phyloP scores from a whole-genome alignment of 768 basidiomycete genomes.

The Inosperma sp. region DNA sequence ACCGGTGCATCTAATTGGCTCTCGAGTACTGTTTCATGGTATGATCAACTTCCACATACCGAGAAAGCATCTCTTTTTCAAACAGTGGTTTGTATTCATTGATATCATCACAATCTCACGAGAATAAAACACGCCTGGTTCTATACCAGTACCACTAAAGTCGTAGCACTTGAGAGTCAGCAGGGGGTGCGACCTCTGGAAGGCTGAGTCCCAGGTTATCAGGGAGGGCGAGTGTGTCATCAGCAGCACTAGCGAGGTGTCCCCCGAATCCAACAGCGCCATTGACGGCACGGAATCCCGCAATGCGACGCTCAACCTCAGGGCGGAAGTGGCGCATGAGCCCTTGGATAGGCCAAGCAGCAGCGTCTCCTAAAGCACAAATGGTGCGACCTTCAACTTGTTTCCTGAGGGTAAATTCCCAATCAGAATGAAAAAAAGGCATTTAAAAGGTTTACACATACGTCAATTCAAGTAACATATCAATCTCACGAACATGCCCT shows the following conservation, averaged over 20 bases:
- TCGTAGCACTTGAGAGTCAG: not conserved
- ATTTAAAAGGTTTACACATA: slow-evolving; percentile 32
- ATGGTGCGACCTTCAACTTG: slow-evolving; percentile 97
- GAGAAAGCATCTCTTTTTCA: too few relatives aligned
- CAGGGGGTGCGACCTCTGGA: slow-evolving; percentile 26
- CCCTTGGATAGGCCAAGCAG: slow-evolving; percentile 98
- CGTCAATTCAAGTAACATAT: slow-evolving; percentile 97
- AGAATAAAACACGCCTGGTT: not conserved
- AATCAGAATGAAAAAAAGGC: not conserved
- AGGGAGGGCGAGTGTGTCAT: slow-evolving; percentile 64
- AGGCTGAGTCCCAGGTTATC: slow-evolving; percentile 66
- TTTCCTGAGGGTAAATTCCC: slow-evolving; percentile 51
- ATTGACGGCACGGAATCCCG: slow-evolving; percentile 64
- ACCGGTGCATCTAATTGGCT: too few relatives aligned
- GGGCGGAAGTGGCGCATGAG: slow-evolving; percentile 98
- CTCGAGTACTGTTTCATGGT: too few relatives aligned
- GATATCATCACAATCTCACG: too few relatives aligned
- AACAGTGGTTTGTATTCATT: too few relatives aligned
- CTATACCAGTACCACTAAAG: not conserved
- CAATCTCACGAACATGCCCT: slow-evolving; percentile 89
- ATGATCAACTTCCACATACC: too few relatives aligned
- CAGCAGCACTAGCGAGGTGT: slow-evolving; percentile 58
- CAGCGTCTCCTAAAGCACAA: slow-evolving; percentile 94
- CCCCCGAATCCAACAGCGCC: slow-evolving; percentile 91
- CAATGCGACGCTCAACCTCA: slow-evolving; percentile 86